Evolutionary conservation across 768 basidiomycete genomes (phyloP).

Genomic region (Lyophyllum shimeji): DNA sequence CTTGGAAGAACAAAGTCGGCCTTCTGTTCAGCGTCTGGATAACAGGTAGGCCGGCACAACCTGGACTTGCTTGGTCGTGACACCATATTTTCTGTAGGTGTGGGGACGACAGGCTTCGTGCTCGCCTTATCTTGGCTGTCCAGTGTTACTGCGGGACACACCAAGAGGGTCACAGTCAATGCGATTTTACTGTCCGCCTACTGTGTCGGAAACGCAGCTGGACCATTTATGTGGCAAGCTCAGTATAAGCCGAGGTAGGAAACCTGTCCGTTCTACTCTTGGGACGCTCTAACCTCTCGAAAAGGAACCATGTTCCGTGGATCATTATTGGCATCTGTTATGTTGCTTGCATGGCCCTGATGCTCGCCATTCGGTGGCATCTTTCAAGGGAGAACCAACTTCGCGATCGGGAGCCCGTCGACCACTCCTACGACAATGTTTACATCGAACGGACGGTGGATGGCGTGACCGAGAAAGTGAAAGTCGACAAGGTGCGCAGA

Average conservation of each 20-base stretch:
- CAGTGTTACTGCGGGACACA: slow-evolving; percentile 67
- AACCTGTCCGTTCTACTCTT: not conserved
- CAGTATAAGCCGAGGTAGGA: slow-evolving; percentile 64
- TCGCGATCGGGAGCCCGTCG: slow-evolving; percentile 55
- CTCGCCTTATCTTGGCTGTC: slow-evolving; percentile 65
- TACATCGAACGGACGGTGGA: slow-evolving; percentile 58
- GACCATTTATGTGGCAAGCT: slow-evolving; percentile 79
- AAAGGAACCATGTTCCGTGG: slow-evolving; percentile 76
- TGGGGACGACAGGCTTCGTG: slow-evolving; percentile 44
- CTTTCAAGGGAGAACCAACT: slow-evolving; percentile 62
- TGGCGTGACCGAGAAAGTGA: slow-evolving; percentile 52
- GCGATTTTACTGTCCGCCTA: slow-evolving; percentile 76
- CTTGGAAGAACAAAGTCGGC: slow-evolving; percentile 65
- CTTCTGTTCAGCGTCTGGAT: slow-evolving; percentile 58
- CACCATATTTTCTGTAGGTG: slow-evolving; percentile 6
- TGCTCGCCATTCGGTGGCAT: slow-evolving; percentile 50
- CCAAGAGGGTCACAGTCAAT: slow-evolving; percentile 68
- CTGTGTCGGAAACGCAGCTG: slow-evolving; percentile 60
- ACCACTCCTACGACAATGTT: slow-evolving; percentile 58
- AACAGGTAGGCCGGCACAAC: slow-evolving; percentile 37
- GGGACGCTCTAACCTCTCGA: not conserved
- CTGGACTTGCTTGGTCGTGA: not conserved
- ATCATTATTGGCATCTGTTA: slow-evolving; percentile 71
- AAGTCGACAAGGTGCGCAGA: slow-evolving; percentile 59
- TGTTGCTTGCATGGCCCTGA: slow-evolving; percentile 43